A percentile compares a stretch with the other conserved stretches of the same genome.
Evolutionary conservation across 257 asterid species (phyloP).

Genomic region (Scutellaria galericulata): DNA sequence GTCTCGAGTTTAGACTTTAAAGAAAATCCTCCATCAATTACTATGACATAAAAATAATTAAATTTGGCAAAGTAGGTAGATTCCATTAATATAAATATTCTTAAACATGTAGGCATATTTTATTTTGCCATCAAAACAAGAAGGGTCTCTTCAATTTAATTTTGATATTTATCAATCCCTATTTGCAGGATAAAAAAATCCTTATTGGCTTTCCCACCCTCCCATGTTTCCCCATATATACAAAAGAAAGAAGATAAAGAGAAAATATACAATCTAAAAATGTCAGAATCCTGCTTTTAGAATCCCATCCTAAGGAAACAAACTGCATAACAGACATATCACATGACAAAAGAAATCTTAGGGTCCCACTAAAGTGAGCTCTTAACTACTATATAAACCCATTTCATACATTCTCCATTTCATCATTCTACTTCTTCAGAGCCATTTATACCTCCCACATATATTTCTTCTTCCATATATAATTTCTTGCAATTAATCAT

Average conservation of each 20-base stretch:
- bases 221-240: slow-evolving; percentile 32
- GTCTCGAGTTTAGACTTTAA: too few relatives aligned
- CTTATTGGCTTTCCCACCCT: background rate
- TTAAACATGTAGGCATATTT: too few relatives aligned
- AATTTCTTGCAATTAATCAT: too few relatives aligned
- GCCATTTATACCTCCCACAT: background rate
- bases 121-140: too few relatives aligned
- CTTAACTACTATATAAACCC: slow-evolving; percentile 53
- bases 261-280: slow-evolving; percentile 32
- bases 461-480: too few relatives aligned
- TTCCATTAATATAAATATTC: too few relatives aligned
- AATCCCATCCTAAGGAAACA: slow-evolving; percentile 45
- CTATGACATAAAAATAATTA: too few relatives aligned
- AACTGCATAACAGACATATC: background rate
- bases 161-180: too few relatives aligned
- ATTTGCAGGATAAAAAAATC: background rate
- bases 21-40: too few relatives aligned
- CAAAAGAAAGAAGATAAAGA: slow-evolving; percentile 29
- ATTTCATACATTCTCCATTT: slow-evolving; percentile 44
- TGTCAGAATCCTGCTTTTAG: slow-evolving; percentile 45
- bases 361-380: slow-evolving; percentile 47
- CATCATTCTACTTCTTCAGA: slow-evolving; percentile 35
- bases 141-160: too few relatives aligned
- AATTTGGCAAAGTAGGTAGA: too few relatives aligned
- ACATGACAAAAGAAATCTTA: background rate